These are phyloP conservation scores for Amaranthus hypochondriacus DNA, from an alignment of 148 eudicot genomes.

Conservation along the genomic window DNA sequence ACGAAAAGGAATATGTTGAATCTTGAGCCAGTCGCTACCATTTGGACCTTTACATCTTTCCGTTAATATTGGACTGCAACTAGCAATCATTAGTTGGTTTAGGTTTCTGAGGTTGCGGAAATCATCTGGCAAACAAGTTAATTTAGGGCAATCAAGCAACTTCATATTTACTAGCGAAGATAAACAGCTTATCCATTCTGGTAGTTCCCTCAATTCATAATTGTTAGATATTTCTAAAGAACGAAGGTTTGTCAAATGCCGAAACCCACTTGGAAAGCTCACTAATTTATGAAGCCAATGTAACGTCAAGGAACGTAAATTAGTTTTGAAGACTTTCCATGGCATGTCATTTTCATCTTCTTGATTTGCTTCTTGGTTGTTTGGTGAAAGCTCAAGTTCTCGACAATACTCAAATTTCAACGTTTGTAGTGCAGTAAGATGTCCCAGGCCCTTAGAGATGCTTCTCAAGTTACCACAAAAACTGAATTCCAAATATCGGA, in stretches of 20 bases:
- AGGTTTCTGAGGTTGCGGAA: too few relatives aligned
- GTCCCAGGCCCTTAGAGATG: slow-evolving; percentile 13
- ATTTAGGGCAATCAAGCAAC: too few relatives aligned
- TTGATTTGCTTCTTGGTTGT: too few relatives aligned
- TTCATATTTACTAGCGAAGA: neutral
- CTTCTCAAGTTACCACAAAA: neutral
- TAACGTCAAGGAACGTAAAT: slow-evolving; percentile 14
- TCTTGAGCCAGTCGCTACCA: too few relatives aligned
- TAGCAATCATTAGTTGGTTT: too few relatives aligned
- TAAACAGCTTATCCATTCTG: slow-evolving; percentile 11
- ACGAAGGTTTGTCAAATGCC: too few relatives aligned
- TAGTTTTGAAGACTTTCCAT: slow-evolving; percentile 21
- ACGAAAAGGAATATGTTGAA: too few relatives aligned
- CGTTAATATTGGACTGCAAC: too few relatives aligned
- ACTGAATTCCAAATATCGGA: neutral
- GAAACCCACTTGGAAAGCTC: slow-evolving; percentile 11
- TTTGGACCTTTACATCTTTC: too few relatives aligned
- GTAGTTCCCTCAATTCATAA: slow-evolving; percentile 4
- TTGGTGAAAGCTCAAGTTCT: slow-evolving; percentile 9
- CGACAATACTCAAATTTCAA: neutral
- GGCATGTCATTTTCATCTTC: slow-evolving; percentile 12
- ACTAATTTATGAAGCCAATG: neutral
- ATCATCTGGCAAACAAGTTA: too few relatives aligned
- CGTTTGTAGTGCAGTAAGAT: slow-evolving; percentile 17
- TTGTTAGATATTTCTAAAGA: neutral